Conservation (phyloP, 768 basidiomycete genomes). For the Gloeophyllum trabeum region DNA sequence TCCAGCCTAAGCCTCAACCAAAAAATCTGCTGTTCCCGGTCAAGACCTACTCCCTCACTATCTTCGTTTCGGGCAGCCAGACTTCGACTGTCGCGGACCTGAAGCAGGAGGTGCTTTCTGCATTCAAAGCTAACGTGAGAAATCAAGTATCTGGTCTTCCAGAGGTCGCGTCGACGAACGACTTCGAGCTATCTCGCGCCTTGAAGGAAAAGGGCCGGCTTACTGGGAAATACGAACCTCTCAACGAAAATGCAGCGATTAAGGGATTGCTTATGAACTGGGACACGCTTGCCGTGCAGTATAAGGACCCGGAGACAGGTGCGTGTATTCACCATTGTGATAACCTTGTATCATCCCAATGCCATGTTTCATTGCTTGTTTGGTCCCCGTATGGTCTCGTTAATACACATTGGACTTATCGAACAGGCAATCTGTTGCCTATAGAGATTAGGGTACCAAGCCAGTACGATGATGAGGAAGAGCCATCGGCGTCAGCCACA, state of each 20-base stretch:
- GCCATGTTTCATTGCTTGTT: too few relatives aligned
- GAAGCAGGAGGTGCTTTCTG: conserved; percentile 53
- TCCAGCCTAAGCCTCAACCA: conserved; percentile 38
- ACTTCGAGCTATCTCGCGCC: conserved; percentile 57
- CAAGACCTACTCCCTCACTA: conserved; percentile 62
- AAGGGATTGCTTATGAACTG: conserved; percentile 47
- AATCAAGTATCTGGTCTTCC: conserved; percentile 21
- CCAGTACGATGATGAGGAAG: conserved; percentile 53
- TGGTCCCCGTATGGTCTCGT: too few relatives aligned
- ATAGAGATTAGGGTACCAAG: conserved; percentile 48
- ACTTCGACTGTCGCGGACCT: conserved; percentile 43
- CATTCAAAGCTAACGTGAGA: conserved; percentile 21
- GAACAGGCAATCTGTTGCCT: conserved; percentile 46
- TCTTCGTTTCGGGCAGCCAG: conserved; percentile 46
- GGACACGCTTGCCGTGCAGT: conserved; percentile 61
- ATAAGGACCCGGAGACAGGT: conserved; percentile 47
- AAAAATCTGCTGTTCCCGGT: conserved; percentile 60
- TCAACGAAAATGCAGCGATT: conserved; percentile 34
- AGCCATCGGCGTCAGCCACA: conserved; percentile 10
- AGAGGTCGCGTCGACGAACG: conserved; percentile 20
- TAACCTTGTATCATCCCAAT: neutral
- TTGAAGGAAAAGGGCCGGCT: conserved; percentile 37
- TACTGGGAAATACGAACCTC: conserved; percentile 38
- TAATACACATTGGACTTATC: too few relatives aligned
- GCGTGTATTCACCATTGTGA: conserved; percentile 16